Conservation (phyloP, 2,329 filamentous ascomycete genomes). For the Penicillium capsulatum region DNA sequence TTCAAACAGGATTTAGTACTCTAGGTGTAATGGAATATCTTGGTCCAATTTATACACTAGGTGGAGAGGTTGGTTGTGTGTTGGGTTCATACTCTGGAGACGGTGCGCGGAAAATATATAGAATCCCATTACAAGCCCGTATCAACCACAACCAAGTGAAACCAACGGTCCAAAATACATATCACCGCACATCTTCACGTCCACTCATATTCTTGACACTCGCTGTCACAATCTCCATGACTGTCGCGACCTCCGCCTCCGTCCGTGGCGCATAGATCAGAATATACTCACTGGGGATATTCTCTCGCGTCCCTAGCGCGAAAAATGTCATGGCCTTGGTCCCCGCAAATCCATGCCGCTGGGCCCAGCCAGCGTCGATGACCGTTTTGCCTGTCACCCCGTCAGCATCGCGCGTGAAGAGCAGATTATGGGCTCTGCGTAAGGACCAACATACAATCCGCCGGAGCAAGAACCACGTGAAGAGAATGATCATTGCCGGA, state of each 20-base stretch:
- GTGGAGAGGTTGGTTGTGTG: too few species aligned
- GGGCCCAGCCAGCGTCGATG: conserved; percentile 72
- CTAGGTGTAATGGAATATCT: too few species aligned
- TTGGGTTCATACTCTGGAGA: too few species aligned
- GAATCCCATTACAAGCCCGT: too few species aligned
- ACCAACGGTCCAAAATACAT: not conserved
- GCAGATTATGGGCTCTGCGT: too few species aligned
- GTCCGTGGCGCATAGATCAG: conserved; percentile 35
- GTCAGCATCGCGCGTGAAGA: too few species aligned
- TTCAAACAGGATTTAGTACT: too few species aligned
- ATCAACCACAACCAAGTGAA: too few species aligned
- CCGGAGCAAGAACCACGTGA: conserved; percentile 74
- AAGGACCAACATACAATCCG: conserved; percentile 54
- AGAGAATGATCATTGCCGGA: conserved; percentile 64
- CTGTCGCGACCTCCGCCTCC: conserved; percentile 29
- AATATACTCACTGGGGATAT: conserved; percentile 27
- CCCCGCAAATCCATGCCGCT: conserved; percentile 53
- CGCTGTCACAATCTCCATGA: conserved; percentile 32
- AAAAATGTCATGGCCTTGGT: conserved; percentile 63
- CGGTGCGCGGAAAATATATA: too few species aligned
- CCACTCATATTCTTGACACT: conserved; percentile 32
- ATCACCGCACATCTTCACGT: conserved; percentile 21
- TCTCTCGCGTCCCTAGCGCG: conserved; percentile 12
- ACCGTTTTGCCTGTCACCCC: conserved; percentile 55
- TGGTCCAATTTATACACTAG: too few species aligned